Conservation (phyloP, 106 monocot genomes). For the Agapanthus africanus region DNA sequence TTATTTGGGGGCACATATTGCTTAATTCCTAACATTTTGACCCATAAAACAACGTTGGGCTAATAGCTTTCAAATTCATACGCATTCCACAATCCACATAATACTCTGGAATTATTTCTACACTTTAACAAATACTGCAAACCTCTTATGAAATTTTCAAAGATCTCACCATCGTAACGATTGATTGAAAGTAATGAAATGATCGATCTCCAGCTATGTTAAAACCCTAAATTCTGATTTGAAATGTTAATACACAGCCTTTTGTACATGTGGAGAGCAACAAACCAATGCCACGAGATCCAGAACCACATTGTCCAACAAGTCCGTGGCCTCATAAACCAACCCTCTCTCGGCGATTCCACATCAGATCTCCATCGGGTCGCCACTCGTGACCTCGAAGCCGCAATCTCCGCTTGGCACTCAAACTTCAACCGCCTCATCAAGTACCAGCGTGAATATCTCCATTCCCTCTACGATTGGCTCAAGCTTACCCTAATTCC, state of each 20-base stretch:
- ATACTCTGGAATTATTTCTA: no score
- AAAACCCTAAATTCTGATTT: not conserved
- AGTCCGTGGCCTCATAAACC: slow-evolving; percentile 75
- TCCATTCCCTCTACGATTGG: slow-evolving; percentile 64
- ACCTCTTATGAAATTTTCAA: no score
- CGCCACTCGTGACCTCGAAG: slow-evolving; percentile 79
- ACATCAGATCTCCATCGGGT: slow-evolving; percentile 81
- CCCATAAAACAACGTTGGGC: no score
- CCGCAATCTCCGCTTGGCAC: slow-evolving; percentile 70
- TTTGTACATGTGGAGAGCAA: slow-evolving; percentile 78
- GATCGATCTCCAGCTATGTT: no score
- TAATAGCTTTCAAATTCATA: no score
- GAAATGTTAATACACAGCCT: slow-evolving; percentile 34
- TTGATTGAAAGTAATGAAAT: no score
- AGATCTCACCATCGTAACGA: no score
- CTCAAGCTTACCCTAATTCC: slow-evolving; percentile 64
- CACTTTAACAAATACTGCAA: no score
- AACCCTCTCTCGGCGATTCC: slow-evolving; percentile 24
- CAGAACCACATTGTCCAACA: slow-evolving; percentile 86
- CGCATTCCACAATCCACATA: no score
- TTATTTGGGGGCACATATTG: no score
- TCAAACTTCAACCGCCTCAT: slow-evolving; percentile 76
- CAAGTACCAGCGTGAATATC: slow-evolving; percentile 71
- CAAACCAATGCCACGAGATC: slow-evolving; percentile 77
- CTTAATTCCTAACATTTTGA: no score